phyloP scores from a whole-genome alignment of 2,329 filamentous ascomycete species.

The Ophiocordyceps camponoti-floridani region DNA sequence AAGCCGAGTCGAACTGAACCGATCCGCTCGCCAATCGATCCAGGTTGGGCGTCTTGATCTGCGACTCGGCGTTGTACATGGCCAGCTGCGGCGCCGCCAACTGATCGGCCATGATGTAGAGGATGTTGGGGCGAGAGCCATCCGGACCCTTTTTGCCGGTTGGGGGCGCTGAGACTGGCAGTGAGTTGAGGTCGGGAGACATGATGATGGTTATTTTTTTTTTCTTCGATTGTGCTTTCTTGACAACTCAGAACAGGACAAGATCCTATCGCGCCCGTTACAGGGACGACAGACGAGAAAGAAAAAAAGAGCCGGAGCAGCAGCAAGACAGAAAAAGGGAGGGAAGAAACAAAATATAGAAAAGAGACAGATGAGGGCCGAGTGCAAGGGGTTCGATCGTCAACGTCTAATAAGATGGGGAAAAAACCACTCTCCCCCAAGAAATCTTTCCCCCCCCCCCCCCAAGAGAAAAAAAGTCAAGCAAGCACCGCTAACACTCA shows the following conservation, averaged over 20 bases:
- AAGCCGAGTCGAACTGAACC: conserved; percentile 84
- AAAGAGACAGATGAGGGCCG: too few species aligned
- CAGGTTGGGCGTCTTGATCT: conserved; percentile 83
- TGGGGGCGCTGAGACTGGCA: conserved; percentile 34
- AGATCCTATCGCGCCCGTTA: too few species aligned
- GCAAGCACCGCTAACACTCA: too few species aligned
- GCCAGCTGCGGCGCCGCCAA: conserved; percentile 78
- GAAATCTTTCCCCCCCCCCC: background rate
- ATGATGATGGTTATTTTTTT: conserved; percentile 19
- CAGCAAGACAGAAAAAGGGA: background rate
- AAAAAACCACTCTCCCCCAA: too few species aligned
- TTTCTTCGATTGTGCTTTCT: background rate
- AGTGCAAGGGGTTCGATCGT: too few species aligned
- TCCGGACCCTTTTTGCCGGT: conserved; percentile 9
- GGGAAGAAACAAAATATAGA: too few species aligned
- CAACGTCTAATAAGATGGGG: too few species aligned
- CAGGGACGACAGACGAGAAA: background rate
- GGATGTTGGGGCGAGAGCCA: conserved; percentile 21
- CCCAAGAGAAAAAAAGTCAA: too few species aligned
- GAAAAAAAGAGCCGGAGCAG: background rate
- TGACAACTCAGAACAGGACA: too few species aligned
- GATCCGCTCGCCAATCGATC: conserved; percentile 65
- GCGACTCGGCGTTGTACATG: conserved; percentile 76
- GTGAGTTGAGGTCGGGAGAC: conserved; percentile 59
- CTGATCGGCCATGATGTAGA: conserved; percentile 94